Evolutionary conservation across 2,329 filamentous ascomycete genomes (phyloP), one percentile per base, ranked within the genome.

Genomic region (Fusarium redolens): DNA sequence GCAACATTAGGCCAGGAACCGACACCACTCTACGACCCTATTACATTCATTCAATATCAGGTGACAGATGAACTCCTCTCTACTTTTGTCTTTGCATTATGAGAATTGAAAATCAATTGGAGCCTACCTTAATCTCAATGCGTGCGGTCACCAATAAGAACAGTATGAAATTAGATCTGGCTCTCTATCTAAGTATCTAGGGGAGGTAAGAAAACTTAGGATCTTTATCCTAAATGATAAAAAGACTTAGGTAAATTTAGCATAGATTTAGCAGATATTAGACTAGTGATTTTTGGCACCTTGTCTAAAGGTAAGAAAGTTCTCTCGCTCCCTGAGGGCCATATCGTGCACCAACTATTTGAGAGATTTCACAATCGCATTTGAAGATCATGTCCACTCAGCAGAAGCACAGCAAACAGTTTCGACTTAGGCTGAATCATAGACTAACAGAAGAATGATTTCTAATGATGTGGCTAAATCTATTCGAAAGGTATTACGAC

Each of bases 1-100:
- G 48, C 47, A 30, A 33, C 5, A 7, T 61, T 37, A 48, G 40
- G 43, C 38, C 43, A 70, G 55, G 55, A 61, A 69, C 68, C 31
- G 41, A 44, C 28, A 54, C 33, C 51, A 51, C 14, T 40, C 31
- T 35, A 33, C 40, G 22, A 40, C 41, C 30, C 47, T 22, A 22
- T 47, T 12, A 38, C 30, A 41, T 52, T 38, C 13, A 20, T 52
- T 43, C 20, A 31, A 35, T 13, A 37, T 40, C 54, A 28, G 40
- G 35, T 62, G 52, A 35, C 17, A 37, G 17, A 58, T 58, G 20
- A 22, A 57, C 22, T 31, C 14, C 30, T 31, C 14, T 28, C 11
- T 12, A 17, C 38, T 55, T 8, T 45, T 56, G 7, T 15, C n/a
- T 28, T 25, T 50, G 9, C 14, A 28, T 37, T 50, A 20, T 28